Percentiles rank a stretch among this genome's conserved stretches.
Conservation (phyloP, 176 grass and related monocot genomes). For the Zea luxurians region DNA sequence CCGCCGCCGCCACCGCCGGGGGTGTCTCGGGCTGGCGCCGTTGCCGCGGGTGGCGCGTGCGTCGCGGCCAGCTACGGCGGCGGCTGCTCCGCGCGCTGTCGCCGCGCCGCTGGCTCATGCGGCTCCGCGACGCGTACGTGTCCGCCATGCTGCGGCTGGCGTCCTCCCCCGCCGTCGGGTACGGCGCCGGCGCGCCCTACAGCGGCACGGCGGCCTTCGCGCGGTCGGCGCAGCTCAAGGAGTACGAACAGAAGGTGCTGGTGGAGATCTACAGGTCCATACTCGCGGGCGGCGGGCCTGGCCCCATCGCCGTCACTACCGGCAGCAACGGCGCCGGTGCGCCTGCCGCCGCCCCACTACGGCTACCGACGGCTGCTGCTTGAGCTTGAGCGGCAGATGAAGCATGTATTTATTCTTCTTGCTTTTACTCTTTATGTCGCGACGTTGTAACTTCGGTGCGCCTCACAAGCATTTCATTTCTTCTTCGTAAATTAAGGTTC, state of each 20-base stretch:
- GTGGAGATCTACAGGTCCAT: slow-evolving; percentile 69
- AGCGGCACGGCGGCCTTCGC: slow-evolving; percentile 8
- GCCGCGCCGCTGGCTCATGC: slow-evolving; percentile 50
- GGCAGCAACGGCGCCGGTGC: neutral
- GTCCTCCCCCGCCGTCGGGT: slow-evolving; percentile 41
- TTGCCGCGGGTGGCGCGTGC: slow-evolving; percentile 43
- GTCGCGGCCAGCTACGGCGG: slow-evolving; percentile 33
- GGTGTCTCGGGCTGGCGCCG: neutral
- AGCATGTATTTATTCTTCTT: neutral
- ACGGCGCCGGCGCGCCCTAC: slow-evolving; percentile 32
- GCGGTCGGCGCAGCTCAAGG: slow-evolving; percentile 38
- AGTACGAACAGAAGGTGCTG: slow-evolving; percentile 67
- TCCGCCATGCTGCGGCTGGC: slow-evolving; percentile 62
- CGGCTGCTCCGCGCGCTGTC: slow-evolving; percentile 39
- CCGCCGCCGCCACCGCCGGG: neutral
- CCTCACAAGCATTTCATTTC: no score
- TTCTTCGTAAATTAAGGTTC: no score
- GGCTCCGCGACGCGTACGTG: slow-evolving; percentile 63
- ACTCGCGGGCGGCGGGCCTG: slow-evolving; percentile 31
- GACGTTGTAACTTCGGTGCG: no score
- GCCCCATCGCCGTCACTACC: neutral
- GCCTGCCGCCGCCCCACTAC: slow-evolving; percentile 10
- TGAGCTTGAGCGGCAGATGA: neutral
- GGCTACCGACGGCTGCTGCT: slow-evolving; percentile 11
- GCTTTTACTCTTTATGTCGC: no score